phyloP scores from a whole-genome alignment of 2,329 filamentous ascomycete species.

The Venturia effusa region DNA sequence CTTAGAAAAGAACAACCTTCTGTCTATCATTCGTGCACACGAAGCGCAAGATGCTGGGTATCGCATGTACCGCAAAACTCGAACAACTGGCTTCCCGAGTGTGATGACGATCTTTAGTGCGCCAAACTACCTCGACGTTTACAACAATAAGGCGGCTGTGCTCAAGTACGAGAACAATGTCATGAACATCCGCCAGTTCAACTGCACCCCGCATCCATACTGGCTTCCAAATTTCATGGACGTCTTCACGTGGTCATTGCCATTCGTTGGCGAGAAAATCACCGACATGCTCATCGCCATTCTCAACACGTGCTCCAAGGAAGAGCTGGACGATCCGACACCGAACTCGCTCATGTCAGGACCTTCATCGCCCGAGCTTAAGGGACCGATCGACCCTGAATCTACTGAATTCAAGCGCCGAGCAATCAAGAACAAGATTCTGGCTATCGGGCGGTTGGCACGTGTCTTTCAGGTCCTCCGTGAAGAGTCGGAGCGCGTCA shows the following conservation, averaged over 20 bases:
- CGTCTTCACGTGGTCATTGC: conserved; percentile 98
- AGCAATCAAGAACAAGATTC: conserved; percentile 99
- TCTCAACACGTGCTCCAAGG: conserved; percentile 96
- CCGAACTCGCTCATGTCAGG: conserved; percentile 61
- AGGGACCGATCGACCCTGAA: conserved; percentile 56
- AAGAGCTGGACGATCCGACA: conserved; percentile 71
- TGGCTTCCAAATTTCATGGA: conserved; percentile 99
- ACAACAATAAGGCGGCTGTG: conserved; percentile 99
- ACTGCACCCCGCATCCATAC: conserved; percentile 98
- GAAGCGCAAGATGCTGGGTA: conserved; percentile 98
- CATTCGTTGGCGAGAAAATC: conserved; percentile 96
- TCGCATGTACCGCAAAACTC: conserved; percentile 97
- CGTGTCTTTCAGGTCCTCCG: conserved; percentile 97
- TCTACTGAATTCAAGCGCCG: conserved; percentile 89
- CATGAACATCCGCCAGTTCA: conserved; percentile 99
- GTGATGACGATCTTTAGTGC: conserved; percentile 99
- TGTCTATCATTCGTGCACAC: conserved; percentile 94
- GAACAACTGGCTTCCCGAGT: conserved; percentile 94
- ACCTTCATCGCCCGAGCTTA: conserved; percentile 62
- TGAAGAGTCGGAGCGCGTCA: conserved; percentile 93
- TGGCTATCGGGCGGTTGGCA: conserved; percentile 91
- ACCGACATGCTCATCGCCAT: conserved; percentile 99
- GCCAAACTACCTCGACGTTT: conserved; percentile 96
- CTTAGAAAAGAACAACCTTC: conserved; percentile 95
- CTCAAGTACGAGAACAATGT: conserved; percentile 99